A percentile compares a stretch with the other conserved stretches of the same genome.
phyloP scores from a whole-genome alignment of 1,284 basidiomycete species.

The Rhodofomes roseus region DNA sequence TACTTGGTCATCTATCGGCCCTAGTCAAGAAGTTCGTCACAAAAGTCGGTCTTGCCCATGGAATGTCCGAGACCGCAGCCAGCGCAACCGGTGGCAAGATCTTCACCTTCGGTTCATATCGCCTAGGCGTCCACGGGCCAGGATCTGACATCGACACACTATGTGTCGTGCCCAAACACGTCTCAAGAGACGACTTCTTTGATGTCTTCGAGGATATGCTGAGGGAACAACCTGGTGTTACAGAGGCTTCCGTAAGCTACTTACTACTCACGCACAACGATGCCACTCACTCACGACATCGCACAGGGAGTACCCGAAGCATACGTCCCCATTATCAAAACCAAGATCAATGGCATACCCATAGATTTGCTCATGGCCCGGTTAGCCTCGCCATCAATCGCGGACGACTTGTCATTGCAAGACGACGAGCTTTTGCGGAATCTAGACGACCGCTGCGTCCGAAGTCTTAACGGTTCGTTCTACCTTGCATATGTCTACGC shows the following conservation, averaged over 20 bases:
- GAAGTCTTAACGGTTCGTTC: conserved; percentile 82
- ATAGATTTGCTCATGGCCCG: conserved; percentile 95
- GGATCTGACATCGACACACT: conserved; percentile 99
- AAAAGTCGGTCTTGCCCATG: conserved; percentile 73
- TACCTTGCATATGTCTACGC: background rate
- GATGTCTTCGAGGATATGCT: conserved; percentile 90
- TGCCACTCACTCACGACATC: conserved; percentile 7
- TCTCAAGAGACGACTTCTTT: conserved; percentile 96
- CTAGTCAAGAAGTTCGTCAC: conserved; percentile 95
- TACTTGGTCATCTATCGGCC: conserved; percentile 86
- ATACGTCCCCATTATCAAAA: conserved; percentile 93
- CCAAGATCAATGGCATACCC: conserved; percentile 89
- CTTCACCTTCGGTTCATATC: conserved; percentile 97
- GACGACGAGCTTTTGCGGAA: conserved; percentile 93
- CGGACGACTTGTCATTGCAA: conserved; percentile 85
- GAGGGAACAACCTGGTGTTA: conserved; percentile 79
- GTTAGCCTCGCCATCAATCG: conserved; percentile 79
- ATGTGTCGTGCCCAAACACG: conserved; percentile 95
- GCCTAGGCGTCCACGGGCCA: conserved; percentile 94
- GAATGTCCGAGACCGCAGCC: conserved; percentile 86
- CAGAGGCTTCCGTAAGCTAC: conserved; percentile 76
- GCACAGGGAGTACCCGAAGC: conserved; percentile 90
- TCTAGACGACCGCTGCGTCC: conserved; percentile 91
- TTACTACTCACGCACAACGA: too few relatives aligned
- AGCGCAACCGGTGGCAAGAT: conserved; percentile 93